These are phyloP conservation scores for Botrytis paeoniae DNA, from an alignment of 2,329 filamentous ascomycete species.

Conservation along the genomic window DNA sequence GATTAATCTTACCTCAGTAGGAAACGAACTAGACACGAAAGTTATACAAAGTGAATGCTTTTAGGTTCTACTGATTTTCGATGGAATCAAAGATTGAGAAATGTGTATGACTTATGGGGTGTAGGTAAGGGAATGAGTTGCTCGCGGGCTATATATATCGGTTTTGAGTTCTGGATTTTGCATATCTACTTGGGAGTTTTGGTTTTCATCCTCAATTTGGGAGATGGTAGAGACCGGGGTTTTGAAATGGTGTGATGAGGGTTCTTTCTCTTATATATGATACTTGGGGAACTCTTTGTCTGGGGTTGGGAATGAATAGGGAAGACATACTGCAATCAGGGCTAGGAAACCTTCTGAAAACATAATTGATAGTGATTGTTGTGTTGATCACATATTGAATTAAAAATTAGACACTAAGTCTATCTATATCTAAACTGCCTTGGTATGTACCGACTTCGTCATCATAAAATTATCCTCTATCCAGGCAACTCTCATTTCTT, in stretches of 20 bases:
- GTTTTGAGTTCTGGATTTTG: not conserved
- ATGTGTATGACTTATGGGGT: not conserved
- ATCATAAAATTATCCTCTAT: not conserved
- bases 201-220: not conserved
- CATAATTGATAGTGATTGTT: not conserved
- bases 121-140: not conserved
- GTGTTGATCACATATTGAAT: not conserved
- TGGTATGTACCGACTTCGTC: not conserved
- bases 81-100: not conserved
- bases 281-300: not conserved
- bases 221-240: not conserved
- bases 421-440: not conserved
- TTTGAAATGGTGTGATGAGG: not conserved
- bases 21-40: not conserved
- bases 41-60: fast-evolving
- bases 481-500: not conserved
- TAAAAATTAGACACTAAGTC: not conserved
- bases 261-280: not conserved
- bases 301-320: not conserved
- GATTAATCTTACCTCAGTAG: not conserved
- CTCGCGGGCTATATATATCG: not conserved
- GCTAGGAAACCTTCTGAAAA: not conserved
- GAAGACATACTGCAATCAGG: not conserved
- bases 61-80: fast-evolving
- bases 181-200: not conserved